Evolutionary conservation across 345 rosid species (phyloP).

Genomic region (Dovyalis caffra): DNA sequence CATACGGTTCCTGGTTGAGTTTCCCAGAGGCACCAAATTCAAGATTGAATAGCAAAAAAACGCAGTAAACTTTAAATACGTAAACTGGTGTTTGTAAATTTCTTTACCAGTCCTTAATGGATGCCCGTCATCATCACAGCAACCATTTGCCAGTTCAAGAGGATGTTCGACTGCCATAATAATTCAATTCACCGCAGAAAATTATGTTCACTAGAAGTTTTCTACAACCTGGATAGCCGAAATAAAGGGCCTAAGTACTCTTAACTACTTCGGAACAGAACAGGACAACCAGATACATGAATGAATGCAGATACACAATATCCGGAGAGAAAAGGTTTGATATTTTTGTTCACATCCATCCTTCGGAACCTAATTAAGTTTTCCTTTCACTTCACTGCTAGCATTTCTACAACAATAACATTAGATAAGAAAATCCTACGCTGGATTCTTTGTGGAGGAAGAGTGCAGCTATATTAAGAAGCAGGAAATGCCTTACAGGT

Average conservation of each 20-base stretch:
- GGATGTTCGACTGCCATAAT: slow-evolving; percentile 36
- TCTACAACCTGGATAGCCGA: neutral
- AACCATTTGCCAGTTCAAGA: slow-evolving; percentile 20
- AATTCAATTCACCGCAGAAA: slow-evolving; percentile 5
- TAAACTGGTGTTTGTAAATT: neutral
- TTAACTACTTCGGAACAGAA: neutral
- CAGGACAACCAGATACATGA: neutral
- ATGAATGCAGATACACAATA: neutral
- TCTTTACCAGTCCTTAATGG: slow-evolving; percentile 43
- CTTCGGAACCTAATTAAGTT: too few species aligned
- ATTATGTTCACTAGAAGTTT: neutral
- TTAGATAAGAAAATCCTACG: neutral
- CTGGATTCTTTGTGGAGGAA: neutral
- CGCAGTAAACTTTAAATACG: neutral
- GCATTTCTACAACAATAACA: neutral
- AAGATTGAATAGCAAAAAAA: slow-evolving; percentile 10
- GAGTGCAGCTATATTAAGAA: neutral
- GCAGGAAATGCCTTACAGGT: neutral
- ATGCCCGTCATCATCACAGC: slow-evolving; percentile 41
- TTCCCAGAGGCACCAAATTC: slow-evolving; percentile 10
- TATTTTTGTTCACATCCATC: too few species aligned
- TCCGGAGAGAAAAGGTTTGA: too few species aligned
- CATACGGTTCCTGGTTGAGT: slow-evolving; percentile 49
- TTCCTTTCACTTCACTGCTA: neutral
- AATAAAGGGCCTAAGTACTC: neutral